These are phyloP conservation scores for Leucosporidium creatinivorum DNA, from an alignment of 768 basidiomycete genomes.

Conservation along the genomic window DNA sequence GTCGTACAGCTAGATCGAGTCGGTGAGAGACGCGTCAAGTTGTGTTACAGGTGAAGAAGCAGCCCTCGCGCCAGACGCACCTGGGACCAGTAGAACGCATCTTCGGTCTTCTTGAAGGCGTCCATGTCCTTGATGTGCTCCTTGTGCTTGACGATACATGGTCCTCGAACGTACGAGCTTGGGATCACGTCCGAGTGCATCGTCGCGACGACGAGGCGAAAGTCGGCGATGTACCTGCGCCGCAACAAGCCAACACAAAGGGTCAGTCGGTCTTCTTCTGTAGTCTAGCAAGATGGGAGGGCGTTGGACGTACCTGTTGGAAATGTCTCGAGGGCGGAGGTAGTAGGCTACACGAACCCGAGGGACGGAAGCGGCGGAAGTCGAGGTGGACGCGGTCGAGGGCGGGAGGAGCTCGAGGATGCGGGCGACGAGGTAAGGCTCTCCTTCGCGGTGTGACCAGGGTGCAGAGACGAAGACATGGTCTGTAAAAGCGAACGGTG, in stretches of 20 bases:
- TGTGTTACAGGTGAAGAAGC: not conserved
- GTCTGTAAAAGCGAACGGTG: constrained; percentile 49
- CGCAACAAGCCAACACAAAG: too few relatives aligned
- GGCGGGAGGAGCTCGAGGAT: constrained; percentile 81
- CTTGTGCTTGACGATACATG: constrained; percentile 87
- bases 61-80: constrained; percentile 11
- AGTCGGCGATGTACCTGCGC: constrained; percentile 63
- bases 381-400: constrained; percentile 1
- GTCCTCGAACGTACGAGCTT: constrained; percentile 82
- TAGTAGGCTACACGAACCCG: constrained; percentile 90
- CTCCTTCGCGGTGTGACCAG: constrained; percentile 81
- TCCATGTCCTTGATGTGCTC: constrained; percentile 72
- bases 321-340: constrained; percentile 93
- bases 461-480: constrained; percentile 94
- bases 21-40: not conserved
- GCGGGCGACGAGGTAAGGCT: constrained; percentile 88
- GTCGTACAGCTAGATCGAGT: constrained; percentile 59
- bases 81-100: constrained; percentile 92
- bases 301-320: constrained; percentile 53
- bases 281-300: too few relatives aligned
- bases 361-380: constrained; percentile 31
- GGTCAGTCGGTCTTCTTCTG: too few relatives aligned
- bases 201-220: constrained; percentile 82
- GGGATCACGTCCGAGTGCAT: constrained; percentile 96
- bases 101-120: constrained; percentile 86